phyloP scores from a whole-genome alignment of 2,329 filamentous ascomycete species.

The Penicillium sp. region DNA sequence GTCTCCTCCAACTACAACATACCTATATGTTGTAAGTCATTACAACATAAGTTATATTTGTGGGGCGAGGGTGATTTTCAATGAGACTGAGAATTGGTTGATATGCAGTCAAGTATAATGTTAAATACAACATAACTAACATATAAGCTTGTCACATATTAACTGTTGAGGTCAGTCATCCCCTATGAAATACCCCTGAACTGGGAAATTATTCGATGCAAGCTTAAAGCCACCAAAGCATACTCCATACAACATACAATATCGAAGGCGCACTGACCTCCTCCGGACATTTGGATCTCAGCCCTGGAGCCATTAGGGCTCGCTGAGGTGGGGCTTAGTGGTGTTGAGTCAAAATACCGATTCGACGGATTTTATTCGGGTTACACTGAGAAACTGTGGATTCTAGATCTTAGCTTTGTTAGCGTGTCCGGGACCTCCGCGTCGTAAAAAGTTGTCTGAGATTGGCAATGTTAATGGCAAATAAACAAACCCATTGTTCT shows the following conservation, averaged over 20 bases:
- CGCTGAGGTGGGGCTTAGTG: not conserved
- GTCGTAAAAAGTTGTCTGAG: not conserved
- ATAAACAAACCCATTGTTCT: too few relatives aligned
- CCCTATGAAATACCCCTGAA: not conserved
- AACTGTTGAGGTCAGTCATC: not conserved
- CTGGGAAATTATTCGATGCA: not conserved
- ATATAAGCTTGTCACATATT: too few relatives aligned
- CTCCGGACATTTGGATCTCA: not conserved
- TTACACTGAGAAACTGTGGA: not conserved
- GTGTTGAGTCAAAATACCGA: rapidly evolving
- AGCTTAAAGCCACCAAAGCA: not conserved
- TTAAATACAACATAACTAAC: too few relatives aligned
- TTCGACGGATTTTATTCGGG: not conserved
- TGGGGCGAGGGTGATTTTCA: too few relatives aligned
- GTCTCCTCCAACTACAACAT: too few relatives aligned
- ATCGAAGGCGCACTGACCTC: not conserved
- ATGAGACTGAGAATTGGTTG: too few relatives aligned
- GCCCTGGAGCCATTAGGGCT: not conserved
- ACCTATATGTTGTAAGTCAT: too few relatives aligned
- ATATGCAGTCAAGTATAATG: too few relatives aligned
- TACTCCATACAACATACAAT: not conserved
- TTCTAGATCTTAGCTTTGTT: not conserved
- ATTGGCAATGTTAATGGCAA: not conserved
- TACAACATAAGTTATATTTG: too few relatives aligned
- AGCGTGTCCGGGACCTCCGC: not conserved